Evolutionary conservation across 2,329 filamentous ascomycete genomes (phyloP).

Genomic region (Chalara sp.): DNA sequence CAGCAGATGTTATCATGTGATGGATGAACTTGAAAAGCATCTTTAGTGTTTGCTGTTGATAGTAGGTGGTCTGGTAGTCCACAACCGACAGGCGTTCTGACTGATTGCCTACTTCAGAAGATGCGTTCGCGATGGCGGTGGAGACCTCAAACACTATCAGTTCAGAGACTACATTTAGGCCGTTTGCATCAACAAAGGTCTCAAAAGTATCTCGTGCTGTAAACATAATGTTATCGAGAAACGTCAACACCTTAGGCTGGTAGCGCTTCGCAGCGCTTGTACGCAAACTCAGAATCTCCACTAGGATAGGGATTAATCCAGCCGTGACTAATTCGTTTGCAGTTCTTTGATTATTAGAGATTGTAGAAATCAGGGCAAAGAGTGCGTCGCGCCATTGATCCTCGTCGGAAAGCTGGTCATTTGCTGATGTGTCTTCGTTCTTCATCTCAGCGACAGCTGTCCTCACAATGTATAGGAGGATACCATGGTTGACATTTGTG

Average conservation of each 20-base stretch:
- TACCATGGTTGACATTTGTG: constrained; percentile 92
- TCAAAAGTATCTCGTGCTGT: constrained; percentile 79
- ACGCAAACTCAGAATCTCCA: constrained; percentile 79
- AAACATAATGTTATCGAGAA: constrained; percentile 84
- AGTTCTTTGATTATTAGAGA: constrained; percentile 68
- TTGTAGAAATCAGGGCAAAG: constrained; percentile 78
- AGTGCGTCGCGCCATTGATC: constrained; percentile 89
- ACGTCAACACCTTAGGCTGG: constrained; percentile 76
- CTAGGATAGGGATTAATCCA: constrained; percentile 81
- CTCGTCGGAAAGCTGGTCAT: constrained; percentile 42
- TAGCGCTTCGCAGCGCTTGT: constrained; percentile 77
- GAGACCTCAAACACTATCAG: constrained; percentile 75
- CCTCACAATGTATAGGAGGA: constrained; percentile 85
- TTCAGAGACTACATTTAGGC: constrained; percentile 85
- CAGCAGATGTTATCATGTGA: constrained; percentile 81
- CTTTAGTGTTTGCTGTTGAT: constrained; percentile 87
- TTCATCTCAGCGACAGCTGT: constrained; percentile 83
- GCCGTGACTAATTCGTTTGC: constrained; percentile 81
- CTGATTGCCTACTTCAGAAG: constrained; percentile 66
- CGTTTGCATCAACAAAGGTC: constrained; percentile 72
- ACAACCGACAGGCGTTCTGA: constrained; percentile 47
- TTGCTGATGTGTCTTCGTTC: constrained; percentile 48
- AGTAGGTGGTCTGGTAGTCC: constrained; percentile 90
- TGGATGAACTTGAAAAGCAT: constrained; percentile 95
- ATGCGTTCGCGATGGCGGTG: constrained; percentile 54